phyloP scores from a whole-genome alignment of 306 rosid genomes.

The Canavalia ensiformis region DNA sequence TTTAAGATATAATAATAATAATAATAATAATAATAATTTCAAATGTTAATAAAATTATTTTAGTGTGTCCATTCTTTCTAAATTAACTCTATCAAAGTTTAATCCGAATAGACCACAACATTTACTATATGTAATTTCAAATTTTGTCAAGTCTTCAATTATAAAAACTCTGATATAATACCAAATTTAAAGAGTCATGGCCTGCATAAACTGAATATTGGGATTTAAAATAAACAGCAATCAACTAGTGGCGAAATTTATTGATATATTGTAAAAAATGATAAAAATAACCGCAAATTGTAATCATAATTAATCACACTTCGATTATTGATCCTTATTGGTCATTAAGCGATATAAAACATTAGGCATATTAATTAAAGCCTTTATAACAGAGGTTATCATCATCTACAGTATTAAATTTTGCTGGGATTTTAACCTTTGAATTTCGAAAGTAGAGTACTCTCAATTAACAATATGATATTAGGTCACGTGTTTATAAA shows the following conservation, averaged over 20 bases:
- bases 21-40: no score
- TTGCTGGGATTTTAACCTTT: background rate
- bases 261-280: background rate
- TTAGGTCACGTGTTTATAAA: background rate
- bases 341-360: no score
- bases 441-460: background rate
- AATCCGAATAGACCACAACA: background rate
- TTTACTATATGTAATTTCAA: no score
- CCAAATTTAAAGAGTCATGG: background rate
- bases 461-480: background rate
- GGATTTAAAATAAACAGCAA: background rate
- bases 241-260: background rate
- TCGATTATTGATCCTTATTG: background rate
- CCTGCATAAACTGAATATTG: background rate
- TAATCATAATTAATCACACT: background rate
- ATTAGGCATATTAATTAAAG: background rate
- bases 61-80: background rate
- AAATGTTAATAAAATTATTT: no score
- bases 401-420: background rate
- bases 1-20: no score
- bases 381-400: background rate
- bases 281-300: background rate
- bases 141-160: background rate
- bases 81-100: background rate
- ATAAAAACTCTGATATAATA: background rate